Percentiles rank a stretch among this genome's conserved stretches.
Conservation (phyloP, 805 yeast species). For the Wickerhamiella azymoides region DNA sequence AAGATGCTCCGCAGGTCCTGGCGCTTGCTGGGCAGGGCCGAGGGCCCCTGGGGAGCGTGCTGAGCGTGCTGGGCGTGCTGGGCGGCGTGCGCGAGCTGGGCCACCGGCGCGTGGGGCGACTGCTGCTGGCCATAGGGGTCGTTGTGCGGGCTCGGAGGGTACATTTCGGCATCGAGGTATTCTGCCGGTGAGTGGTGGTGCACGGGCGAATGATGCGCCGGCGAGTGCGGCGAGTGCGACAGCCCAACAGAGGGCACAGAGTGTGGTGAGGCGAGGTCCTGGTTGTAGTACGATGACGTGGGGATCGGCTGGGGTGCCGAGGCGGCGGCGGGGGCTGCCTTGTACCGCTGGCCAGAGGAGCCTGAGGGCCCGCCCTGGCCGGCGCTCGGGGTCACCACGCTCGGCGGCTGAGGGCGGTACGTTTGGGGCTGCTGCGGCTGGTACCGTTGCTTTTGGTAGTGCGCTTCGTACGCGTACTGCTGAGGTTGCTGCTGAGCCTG, state of each 20-base stretch:
- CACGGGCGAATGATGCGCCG: background rate
- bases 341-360: background rate
- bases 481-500: background rate
- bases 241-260: background rate
- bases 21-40: background rate
- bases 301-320: background rate
- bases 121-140: background rate
- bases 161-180: background rate
- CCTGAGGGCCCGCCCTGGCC: too few relatives aligned
- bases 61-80: background rate
- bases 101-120: background rate
- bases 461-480: background rate
- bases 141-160: background rate
- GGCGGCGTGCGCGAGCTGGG: background rate
- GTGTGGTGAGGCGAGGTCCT: background rate
- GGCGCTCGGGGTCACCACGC: too few relatives aligned
- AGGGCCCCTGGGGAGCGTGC: background rate
- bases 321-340: background rate
- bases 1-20: slow-evolving; percentile 35
- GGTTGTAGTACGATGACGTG: background rate
- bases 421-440: background rate
- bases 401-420: background rate
- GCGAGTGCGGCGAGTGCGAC: background rate
- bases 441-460: background rate
- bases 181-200: background rate